phyloP scores from a whole-genome alignment of 2,329 filamentous ascomycete genomes.

The Capronia coronata region DNA sequence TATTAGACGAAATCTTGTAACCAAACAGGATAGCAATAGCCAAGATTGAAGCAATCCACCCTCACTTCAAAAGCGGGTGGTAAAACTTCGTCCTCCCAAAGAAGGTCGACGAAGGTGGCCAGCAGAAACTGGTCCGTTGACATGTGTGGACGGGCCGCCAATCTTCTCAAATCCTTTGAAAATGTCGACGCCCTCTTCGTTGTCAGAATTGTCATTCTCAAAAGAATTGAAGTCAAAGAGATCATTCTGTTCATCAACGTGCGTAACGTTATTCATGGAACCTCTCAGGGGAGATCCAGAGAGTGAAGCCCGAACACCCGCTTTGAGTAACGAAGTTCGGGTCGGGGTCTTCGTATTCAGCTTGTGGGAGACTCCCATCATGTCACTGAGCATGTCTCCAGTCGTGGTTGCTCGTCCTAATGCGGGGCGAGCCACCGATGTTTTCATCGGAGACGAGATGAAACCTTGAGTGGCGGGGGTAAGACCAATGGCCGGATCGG shows the following conservation, averaged over 20 bases:
- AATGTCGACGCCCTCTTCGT: constrained; percentile 41
- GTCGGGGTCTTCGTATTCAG: constrained; percentile 34
- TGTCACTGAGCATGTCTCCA: constrained; percentile 44
- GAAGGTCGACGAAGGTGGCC: constrained; percentile 18
- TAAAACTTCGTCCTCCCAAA: constrained; percentile 23
- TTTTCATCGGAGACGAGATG: constrained; percentile 51
- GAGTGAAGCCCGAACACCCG: constrained; percentile 18
- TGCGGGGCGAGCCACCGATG: constrained; percentile 43
- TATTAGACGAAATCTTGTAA: neutral
- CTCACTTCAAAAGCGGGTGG: constrained; percentile 21
- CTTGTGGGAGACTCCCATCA: constrained; percentile 37
- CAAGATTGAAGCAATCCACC: constrained; percentile 5
- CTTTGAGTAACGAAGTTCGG: constrained; percentile 31
- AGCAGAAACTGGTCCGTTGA: neutral
- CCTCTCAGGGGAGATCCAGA: constrained; percentile 23
- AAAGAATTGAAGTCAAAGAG: constrained; percentile 46
- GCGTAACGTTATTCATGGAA: constrained; percentile 27
- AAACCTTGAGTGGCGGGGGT: constrained; percentile 36
- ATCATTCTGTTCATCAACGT: constrained; percentile 38
- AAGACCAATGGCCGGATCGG: constrained; percentile 35
- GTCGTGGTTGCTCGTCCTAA: constrained; percentile 46
- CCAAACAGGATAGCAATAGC: neutral
- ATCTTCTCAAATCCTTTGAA: constrained; percentile 46
- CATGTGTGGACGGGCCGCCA: constrained; percentile 24
- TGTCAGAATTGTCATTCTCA: constrained; percentile 38